Evolutionary conservation across 768 basidiomycete species (phyloP), one percentile per base, ranked within the genome.

Genomic region (Tulasnella sp.): DNA sequence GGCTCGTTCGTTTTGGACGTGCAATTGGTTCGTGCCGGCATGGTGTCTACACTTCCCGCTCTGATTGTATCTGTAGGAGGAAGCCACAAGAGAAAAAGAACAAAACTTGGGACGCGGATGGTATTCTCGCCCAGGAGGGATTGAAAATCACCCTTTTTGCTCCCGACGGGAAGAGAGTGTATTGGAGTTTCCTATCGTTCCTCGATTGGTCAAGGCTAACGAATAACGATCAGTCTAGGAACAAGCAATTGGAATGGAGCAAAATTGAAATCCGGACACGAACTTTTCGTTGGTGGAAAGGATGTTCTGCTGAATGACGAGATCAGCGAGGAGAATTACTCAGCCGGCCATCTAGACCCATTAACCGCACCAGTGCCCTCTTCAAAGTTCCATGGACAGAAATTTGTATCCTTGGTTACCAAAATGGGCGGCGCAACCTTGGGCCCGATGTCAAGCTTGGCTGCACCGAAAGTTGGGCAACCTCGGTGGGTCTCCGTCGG

Each of bases 201-300:
- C n/a, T 73, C 19, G 16, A 17, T 36, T 62, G 14, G 35, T 69
- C 59, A 5, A 2, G 17, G 16, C 3, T 29, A 34, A 65, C 40
- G 5, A 11, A 19, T n/a, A 62, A 62, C 12, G 14, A 5, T 36
- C 35, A 71, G n/a, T 70, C 83, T 90, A 76, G 90, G 89, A 29
- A 83, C 84, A 59, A 85, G 83, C 63, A 80, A 83, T 12, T 90
- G 88, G 85, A 88, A 88, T 69, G 86, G 86, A 14, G 82, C 84
- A 34, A 77, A 78, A 5, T 82, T 89, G 26, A 75, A 78, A 59
- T 78, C 64, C n/a, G 81, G 83, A 42, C 78, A 83, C 62, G 85
- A 84, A 16, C 81, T 83, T 62, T 83, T 81, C 72, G 83, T 88
- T 36, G 85, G 84, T 41, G 70, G 64, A 4, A 72, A 72, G 62